phyloP scores from a whole-genome alignment of 1,284 basidiomycete species.

The Polyporus tsugae region DNA sequence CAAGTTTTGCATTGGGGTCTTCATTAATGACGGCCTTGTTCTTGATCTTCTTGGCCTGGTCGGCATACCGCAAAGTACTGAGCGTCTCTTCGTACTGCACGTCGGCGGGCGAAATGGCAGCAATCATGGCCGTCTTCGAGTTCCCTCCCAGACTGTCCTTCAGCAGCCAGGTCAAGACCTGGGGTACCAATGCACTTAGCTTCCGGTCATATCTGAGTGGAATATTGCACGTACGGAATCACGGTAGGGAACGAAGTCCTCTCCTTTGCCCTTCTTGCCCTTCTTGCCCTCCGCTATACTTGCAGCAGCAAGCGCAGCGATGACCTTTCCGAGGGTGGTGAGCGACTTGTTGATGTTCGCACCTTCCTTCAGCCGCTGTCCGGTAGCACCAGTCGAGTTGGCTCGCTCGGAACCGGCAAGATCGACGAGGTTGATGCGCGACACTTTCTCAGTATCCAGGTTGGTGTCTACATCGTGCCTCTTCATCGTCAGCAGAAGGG shows the following conservation, averaged over 20 bases:
- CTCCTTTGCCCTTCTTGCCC: slow-evolving; percentile 85
- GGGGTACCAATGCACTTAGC: background rate
- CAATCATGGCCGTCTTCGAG: slow-evolving; percentile 97
- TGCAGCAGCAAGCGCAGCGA: slow-evolving; percentile 87
- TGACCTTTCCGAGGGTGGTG: slow-evolving; percentile 97
- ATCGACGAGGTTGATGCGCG: slow-evolving; percentile 94
- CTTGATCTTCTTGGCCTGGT: slow-evolving; percentile 99
- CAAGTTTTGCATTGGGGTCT: slow-evolving; percentile 98
- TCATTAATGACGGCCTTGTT: slow-evolving; percentile 99
- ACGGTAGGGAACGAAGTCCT: slow-evolving; percentile 93
- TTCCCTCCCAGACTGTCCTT: slow-evolving; percentile 98
- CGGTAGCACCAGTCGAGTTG: slow-evolving; percentile 97
- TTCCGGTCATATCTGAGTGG: background rate
- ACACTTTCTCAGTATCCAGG: slow-evolving; percentile 95
- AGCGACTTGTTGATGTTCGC: slow-evolving; percentile 99
- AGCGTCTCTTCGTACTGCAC: slow-evolving; percentile 93
- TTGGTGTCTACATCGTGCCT: slow-evolving; percentile 83
- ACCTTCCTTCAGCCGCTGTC: slow-evolving; percentile 92
- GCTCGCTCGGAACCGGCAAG: slow-evolving; percentile 97
- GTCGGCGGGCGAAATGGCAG: slow-evolving; percentile 96
- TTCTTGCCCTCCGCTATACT: slow-evolving; percentile 76
- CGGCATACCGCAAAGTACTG: slow-evolving; percentile 95
- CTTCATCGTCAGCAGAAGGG: slow-evolving; percentile 92
- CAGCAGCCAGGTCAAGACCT: slow-evolving; percentile 96
- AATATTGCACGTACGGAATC: slow-evolving; percentile 74